Percentiles rank a stretch among this genome's conserved stretches.
These are phyloP conservation scores for Ustilago curta DNA, from an alignment of 1,284 basidiomycete genomes.

Conservation along the genomic window DNA sequence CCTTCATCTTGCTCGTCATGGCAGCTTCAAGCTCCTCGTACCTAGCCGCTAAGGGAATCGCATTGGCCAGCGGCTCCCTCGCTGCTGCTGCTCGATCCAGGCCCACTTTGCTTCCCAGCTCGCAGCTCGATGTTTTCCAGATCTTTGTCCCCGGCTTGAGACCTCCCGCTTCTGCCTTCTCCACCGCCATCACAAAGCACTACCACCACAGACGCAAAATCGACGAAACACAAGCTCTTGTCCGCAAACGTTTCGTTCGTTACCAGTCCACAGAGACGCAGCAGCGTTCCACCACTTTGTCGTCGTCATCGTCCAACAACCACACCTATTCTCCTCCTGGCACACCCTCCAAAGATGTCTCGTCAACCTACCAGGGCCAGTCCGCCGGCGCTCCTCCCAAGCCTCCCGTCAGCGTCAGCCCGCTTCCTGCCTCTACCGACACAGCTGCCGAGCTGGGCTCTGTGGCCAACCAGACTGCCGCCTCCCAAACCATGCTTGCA, in stretches of 20 bases:
- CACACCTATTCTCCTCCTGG: conserved; percentile 32
- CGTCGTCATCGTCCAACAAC: conserved; percentile 15
- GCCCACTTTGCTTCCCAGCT: conserved; percentile 25
- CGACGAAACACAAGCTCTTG: conserved; percentile 30
- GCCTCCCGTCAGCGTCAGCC: conserved; percentile 36
- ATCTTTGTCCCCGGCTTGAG: conserved; percentile 50
- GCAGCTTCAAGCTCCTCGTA: conserved; percentile 36
- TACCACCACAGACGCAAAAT: conserved; percentile 42
- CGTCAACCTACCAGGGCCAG: conserved; percentile 38
- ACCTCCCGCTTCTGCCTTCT: conserved; percentile 19
- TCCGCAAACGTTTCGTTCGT: conserved; percentile 27
- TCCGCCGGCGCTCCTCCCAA: conserved; percentile 43
- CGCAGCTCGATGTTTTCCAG: conserved; percentile 49
- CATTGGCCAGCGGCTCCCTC: conserved; percentile 47
- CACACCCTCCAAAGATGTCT: conserved; percentile 26
- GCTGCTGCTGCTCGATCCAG: conserved; percentile 36
- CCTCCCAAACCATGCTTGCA: conserved; percentile 50
- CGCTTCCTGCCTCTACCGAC: conserved; percentile 43
- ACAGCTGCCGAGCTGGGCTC: conserved; percentile 55
- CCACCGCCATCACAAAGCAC: conserved; percentile 48
- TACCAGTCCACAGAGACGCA: conserved; percentile 48
- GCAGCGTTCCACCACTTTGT: conserved; percentile 18
- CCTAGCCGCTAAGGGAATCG: conserved; percentile 38
- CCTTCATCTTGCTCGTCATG: conserved; percentile 8
- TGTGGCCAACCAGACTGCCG: conserved; percentile 49